phyloP scores from a whole-genome alignment of 1,139 yeast species.

The Citeromyces hawaiiensis region DNA sequence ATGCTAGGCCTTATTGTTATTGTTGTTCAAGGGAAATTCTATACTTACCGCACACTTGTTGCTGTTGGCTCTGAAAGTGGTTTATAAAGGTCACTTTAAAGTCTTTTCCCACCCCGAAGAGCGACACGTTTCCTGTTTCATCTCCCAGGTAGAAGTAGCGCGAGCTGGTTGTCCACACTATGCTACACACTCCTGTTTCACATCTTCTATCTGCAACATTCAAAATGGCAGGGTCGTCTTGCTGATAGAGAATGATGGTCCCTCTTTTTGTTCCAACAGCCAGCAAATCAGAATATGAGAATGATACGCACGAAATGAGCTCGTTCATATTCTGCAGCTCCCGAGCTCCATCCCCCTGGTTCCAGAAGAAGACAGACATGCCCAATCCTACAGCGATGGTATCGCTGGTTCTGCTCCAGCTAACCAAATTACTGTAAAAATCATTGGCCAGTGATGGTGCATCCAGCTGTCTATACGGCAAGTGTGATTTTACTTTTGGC shows the following conservation, averaged over 20 bases:
- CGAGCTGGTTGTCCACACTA: constrained; percentile 45
- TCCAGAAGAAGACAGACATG: constrained; percentile 53
- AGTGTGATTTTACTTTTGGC: constrained; percentile 14
- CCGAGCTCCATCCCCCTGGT: constrained; percentile 31
- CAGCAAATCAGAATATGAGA: constrained; percentile 31
- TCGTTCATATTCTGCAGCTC: constrained; percentile 23
- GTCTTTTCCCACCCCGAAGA: constrained; percentile 18
- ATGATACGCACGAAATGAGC: constrained; percentile 45
- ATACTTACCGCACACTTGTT: constrained; percentile 53
- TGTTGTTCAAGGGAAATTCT: not conserved
- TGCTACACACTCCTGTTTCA: constrained; percentile 38
- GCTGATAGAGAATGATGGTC: constrained; percentile 26
- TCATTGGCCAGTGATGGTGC: constrained; percentile 74
- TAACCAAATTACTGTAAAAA: constrained; percentile 63
- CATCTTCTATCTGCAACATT: constrained; percentile 10
- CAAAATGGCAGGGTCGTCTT: constrained; percentile 10
- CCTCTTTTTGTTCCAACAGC: constrained; percentile 51
- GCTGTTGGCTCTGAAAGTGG: constrained; percentile 37
- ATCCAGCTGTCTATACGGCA: constrained; percentile 41
- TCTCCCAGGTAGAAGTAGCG: constrained; percentile 48
- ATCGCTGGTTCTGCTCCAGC: constrained; percentile 51
- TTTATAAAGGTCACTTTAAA: constrained; percentile 11
- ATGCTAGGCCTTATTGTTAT: constrained; percentile 31
- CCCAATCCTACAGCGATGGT: constrained; percentile 63
- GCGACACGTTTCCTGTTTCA: constrained; percentile 47